phyloP scores from a whole-genome alignment of 495 filamentous ascomycete species.

The Chaetomium cochliodes region DNA sequence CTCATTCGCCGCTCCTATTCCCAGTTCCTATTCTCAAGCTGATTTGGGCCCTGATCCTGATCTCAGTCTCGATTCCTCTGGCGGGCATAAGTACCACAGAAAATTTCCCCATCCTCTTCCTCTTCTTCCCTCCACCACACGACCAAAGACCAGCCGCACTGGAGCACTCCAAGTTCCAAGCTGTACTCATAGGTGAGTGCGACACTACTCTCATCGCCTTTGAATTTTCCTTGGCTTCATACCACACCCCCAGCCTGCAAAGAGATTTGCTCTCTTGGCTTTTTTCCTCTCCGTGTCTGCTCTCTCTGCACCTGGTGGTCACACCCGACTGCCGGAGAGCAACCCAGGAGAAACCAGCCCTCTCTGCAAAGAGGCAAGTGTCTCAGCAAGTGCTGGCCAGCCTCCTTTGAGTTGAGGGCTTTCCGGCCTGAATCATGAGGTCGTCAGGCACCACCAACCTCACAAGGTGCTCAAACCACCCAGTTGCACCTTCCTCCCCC shows the following conservation, averaged over 20 bases:
- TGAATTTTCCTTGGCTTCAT: background rate
- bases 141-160: background rate
- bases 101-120: background rate
- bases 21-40: background rate
- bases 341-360: background rate
- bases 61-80: background rate
- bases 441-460: constrained; percentile 1
- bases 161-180: background rate
- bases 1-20: background rate
- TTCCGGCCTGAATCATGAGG: constrained; percentile 14
- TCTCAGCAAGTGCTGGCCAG: background rate
- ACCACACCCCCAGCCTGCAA: too few relatives aligned
- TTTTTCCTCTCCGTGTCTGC: too few relatives aligned
- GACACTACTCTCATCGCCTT: too few relatives aligned
- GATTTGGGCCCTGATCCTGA: background rate
- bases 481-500: constrained; percentile 12
- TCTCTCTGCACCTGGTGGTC: background rate
- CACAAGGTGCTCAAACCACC: background rate
- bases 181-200: constrained; percentile 8
- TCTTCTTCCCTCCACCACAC: constrained; percentile 1
- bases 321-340: background rate
- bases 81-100: background rate
- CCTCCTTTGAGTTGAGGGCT: background rate
- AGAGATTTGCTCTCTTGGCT: background rate
- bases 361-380: constrained; percentile 1